These are phyloP conservation scores for Colletotrichum magnum DNA, from an alignment of 2,329 filamentous ascomycete species.

Conservation along the genomic window DNA sequence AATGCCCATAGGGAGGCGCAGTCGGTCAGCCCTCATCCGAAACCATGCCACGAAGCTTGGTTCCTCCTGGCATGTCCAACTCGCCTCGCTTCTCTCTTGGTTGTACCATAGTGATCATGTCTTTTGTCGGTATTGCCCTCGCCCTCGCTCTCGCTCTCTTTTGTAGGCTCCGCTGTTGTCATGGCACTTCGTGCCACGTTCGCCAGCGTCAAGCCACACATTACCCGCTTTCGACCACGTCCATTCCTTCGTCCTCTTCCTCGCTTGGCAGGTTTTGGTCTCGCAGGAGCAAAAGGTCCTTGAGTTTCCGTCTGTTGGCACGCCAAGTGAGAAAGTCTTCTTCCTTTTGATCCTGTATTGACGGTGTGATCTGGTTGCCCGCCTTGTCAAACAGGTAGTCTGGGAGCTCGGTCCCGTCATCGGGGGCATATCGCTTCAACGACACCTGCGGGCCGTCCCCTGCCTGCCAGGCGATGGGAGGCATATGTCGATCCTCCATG, in stretches of 20 bases:
- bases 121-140: not conserved
- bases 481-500: constrained; percentile 67
- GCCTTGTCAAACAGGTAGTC: constrained; percentile 65
- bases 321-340: constrained; percentile 63
- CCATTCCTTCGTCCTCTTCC: constrained; percentile 53
- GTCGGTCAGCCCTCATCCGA: constrained; percentile 34
- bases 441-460: constrained; percentile 66
- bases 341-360: constrained; percentile 64
- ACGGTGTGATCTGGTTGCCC: constrained; percentile 72
- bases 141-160: not conserved
- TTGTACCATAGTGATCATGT: not conserved
- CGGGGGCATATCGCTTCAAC: constrained; percentile 34
- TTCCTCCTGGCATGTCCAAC: constrained; percentile 15
- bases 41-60: constrained; percentile 33
- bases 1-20: constrained; percentile 32
- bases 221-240: constrained; percentile 18
- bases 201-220: not conserved
- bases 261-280: constrained; percentile 62
- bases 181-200: not conserved
- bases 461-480: constrained; percentile 68
- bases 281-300: constrained; percentile 57
- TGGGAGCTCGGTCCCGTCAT: constrained; percentile 53
- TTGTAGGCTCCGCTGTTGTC: constrained; percentile 3
- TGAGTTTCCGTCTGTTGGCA: constrained; percentile 60
- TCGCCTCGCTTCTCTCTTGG: constrained; percentile 16